Base-by-base conservation (phyloP, 768 basidiomycete genomes). In the Heimioporus sp. region DNA sequence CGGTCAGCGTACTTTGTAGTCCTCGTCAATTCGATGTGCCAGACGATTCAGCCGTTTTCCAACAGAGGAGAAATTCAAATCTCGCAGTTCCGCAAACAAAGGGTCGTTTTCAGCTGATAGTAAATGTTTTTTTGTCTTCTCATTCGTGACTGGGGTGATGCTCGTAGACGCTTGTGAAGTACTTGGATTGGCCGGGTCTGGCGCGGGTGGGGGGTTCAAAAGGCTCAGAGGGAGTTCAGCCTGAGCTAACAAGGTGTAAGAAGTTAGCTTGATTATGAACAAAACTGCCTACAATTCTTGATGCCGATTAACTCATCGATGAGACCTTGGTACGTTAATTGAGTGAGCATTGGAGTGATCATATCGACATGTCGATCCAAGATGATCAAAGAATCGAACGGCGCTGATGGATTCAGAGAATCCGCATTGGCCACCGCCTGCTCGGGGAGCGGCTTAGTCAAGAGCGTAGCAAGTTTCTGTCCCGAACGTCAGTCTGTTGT, bases 281-380 rank as follows among this genome's bases (percentile, higher is more conserved):
- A 46, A 4, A 44, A 21, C 24, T 10, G 70, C 86, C 53, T 61
- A 92, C 95, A 88, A 63, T 97, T 93, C 68, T 81, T 88, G 55
- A 99, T 86, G 1, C 92, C 90, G 43, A 97, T 76, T 34, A 92
- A 72, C 67, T 99, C 97, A 64, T 98, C 97, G 32, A 98, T 78
- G 43, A 99, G 84, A 17, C 97, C 97, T 66, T 98, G 89, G 59
- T 98, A 98, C 0, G 97, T 99, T 51, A 98, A 75, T 63, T 98
- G 95, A 3, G 97, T 98, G 42, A 96, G 80, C 46, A 98, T 75
- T 2, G 97, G 93, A 0, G 97, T 97, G 53, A 98, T 85, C 89
- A 98, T 90, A 63, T 99, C 97, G 10, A 90, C 84, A 32, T 85
- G 83, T 43, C 97, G 84, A 67, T 99, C 97, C 51, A 99, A 60